Evolutionary conservation across 768 basidiomycete genomes (phyloP).

Genomic region (Mycena rosella): DNA sequence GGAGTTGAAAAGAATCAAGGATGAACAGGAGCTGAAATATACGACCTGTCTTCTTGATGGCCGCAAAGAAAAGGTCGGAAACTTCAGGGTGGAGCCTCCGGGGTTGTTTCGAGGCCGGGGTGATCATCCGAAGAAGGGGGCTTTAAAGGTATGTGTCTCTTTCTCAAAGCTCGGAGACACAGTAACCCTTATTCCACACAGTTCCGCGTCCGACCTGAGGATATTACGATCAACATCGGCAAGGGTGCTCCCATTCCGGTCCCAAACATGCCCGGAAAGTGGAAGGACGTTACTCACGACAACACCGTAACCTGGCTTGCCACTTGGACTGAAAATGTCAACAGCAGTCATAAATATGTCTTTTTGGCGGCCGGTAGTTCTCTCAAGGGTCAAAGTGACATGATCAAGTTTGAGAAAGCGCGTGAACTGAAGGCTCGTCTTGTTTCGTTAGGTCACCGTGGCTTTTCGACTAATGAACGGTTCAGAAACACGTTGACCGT

Average conservation of each 20-base stretch:
- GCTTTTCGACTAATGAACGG: not conserved
- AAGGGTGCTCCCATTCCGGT: conserved; percentile 77
- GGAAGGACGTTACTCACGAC: conserved; percentile 91
- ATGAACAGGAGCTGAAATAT: conserved; percentile 87
- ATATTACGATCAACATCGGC: conserved; percentile 96
- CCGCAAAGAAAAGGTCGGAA: conserved; percentile 97
- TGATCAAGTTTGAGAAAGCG: conserved; percentile 98
- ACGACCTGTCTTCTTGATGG: conserved; percentile 92
- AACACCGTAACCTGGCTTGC: conserved; percentile 99
- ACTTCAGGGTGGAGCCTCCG: conserved; percentile 98
- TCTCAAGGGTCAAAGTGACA: conserved; percentile 97
- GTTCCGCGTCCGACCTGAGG: conserved; percentile 92
- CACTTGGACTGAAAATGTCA: conserved; percentile 99
- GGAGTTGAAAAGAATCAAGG: conserved; percentile 86
- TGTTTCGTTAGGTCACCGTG: not conserved
- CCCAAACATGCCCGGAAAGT: conserved; percentile 93
- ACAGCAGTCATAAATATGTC: conserved; percentile 95
- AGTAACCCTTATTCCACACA: conserved; percentile 45
- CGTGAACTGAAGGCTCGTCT: conserved; percentile 88
- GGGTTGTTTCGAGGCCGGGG: conserved; percentile 98
- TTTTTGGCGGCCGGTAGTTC: conserved; percentile 98
- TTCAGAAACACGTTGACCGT: conserved; percentile 87
- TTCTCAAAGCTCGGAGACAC: not conserved
- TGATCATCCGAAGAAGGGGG: conserved; percentile 98
- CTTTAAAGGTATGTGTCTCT: conserved; percentile 78